Base-by-base conservation (phyloP, 495 filamentous ascomycete species). In the Annulohypoxylon maeteangense region DNA sequence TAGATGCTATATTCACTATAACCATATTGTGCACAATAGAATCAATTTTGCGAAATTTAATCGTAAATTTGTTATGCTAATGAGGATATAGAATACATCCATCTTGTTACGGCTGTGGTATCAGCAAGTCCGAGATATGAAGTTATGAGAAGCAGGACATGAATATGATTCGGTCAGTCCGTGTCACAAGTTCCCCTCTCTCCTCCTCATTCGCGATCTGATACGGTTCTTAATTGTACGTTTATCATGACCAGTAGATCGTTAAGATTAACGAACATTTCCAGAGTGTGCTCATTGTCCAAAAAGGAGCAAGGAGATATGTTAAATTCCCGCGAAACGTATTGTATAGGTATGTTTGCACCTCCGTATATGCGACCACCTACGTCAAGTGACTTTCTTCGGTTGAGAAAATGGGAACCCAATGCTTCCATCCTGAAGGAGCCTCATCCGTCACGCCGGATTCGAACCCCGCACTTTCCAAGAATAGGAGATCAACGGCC, bases 401-500 rank as follows among this genome's bases (percentile, higher is more conserved):
- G 22, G 57, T 50, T 47, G 40, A 68, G 47, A 62, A 64, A 62
- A 51, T 60, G 32, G 48, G 27, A 55, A 40, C 22, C 51, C n/a
- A 14, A 48, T 45, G 31, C 63, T 67, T 71, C 57, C 23, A 47
- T 48, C 65, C 48, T 73, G 60, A 60, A 65, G 62, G 70, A 73
- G 70, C 70, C 70, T 73, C 70, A 73, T 62, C 70, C 70, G 70
- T 65, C 65, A 62, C 61, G 55, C 70, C 70, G 70, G 70, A 73
- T 68, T 68, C 59, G 11, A 62, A 66, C 70, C 70, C 70, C 70
- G 70, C 70, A 73, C 61, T 66, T 53, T 59, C 61, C 61, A 62
- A 61, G 61, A 53, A 68, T 68, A 68, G 48, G 65, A 44, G 38
- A 68, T 58, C 56, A 65, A 68, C 65, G 56, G 65, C 61, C 70